Evolutionary conservation across 768 basidiomycete genomes (phyloP).

Genomic region (Cystofilobasidium bisporidii): DNA sequence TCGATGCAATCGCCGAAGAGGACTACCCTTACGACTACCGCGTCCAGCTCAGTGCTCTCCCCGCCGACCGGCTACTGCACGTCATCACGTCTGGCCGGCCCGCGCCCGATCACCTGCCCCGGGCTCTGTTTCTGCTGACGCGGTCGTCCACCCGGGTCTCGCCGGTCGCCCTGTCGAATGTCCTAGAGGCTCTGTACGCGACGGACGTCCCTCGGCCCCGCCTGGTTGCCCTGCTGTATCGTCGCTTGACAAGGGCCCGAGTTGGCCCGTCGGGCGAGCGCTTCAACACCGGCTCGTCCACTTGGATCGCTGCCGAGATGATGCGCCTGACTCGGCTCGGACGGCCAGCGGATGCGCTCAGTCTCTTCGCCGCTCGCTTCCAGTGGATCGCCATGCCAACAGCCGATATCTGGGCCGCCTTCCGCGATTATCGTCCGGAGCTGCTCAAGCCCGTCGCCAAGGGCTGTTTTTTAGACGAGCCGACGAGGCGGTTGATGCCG

Average conservation of each 20-base stretch:
- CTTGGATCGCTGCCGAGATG: constrained; percentile 9
- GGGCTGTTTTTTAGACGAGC: background rate
- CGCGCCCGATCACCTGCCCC: background rate
- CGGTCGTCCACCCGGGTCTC: background rate
- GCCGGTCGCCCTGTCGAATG: background rate
- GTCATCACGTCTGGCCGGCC: constrained; percentile 1
- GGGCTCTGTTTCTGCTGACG: background rate
- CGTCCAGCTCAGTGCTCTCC: background rate
- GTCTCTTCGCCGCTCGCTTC: constrained; percentile 2
- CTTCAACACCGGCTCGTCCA: background rate
- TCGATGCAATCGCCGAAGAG: background rate
- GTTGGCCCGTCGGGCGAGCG: no score
- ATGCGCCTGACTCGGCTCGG: background rate
- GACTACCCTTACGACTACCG: background rate
- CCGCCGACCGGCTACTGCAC: background rate
- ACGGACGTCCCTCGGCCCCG: background rate
- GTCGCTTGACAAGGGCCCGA: background rate
- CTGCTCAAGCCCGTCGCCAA: background rate
- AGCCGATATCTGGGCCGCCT: background rate
- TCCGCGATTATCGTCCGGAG: background rate
- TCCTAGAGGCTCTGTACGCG: constrained; percentile 12
- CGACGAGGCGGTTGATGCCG: background rate
- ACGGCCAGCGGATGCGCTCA: constrained; percentile 7
- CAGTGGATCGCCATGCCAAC: constrained; percentile 10
- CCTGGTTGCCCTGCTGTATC: background rate